Evolutionary conservation across 2,329 filamentous ascomycete species (phyloP), one percentile per base, ranked within the genome.

Genomic region (Colletotrichum cereale): DNA sequence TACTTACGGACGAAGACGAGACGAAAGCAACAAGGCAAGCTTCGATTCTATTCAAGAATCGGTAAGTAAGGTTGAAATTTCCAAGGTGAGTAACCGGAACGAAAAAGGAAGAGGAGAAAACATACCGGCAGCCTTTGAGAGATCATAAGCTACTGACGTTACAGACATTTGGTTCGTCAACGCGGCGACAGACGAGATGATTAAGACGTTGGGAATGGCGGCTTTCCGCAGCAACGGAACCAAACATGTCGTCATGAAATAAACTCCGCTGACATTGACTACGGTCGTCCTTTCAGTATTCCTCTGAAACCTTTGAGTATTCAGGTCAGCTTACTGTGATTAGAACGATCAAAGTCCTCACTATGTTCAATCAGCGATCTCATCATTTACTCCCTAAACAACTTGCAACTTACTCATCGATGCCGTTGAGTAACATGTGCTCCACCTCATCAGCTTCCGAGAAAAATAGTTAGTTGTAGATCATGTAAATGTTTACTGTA

Each of bases 261-360:
- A 78, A 38, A 78, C 76, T 24, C 77, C 77, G 48, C 67, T 77
- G n/a, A 78, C 75, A 60, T 78, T 76, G 63, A 78, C 75, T 78
- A 65, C 7, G 24, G 38, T 12, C 16, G 34, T 64, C 47, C 38
- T 61, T 60, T 52, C 29, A 66, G 26, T 55, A 24, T 24, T 2
- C 26, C 8, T 26, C 53, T 11, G 11, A 10, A 2, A 6, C 14
- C 60, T 14, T 62, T 14, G 21, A n/a, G 21, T 52, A 12, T 21
- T 52, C 1, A 50, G 31, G 29, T 48, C 31, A 52, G 12, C 44
- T 52, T 52, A 62, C 60, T 38, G 44, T 38, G 60, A 11, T 52
- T 40, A 8, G 60, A 48, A 7, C 3, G 44, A 52, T 62, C 60
- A 18, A 62, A 62, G 10, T 62, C 60, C 34, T 38, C 31, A 29